These are phyloP conservation scores for Avicennia marina DNA, from an alignment of 257 asterid species.

Conservation along the genomic window DNA sequence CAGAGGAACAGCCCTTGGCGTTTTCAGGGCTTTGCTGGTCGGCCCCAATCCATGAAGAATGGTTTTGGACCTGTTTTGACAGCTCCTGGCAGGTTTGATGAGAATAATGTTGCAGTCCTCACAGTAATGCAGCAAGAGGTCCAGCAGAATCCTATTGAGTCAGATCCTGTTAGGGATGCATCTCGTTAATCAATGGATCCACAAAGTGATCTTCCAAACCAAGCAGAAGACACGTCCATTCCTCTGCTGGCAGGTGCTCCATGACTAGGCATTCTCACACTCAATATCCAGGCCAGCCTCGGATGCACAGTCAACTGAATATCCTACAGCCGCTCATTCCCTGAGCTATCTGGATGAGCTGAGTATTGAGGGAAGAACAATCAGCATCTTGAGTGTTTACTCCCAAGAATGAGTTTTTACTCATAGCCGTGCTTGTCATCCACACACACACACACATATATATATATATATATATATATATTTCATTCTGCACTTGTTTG, in stretches of 20 bases:
- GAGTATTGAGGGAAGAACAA: slow-evolving; percentile 68
- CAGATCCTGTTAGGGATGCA: slow-evolving; percentile 31
- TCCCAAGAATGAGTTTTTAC: slow-evolving; percentile 52
- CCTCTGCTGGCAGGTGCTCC: slow-evolving; percentile 31
- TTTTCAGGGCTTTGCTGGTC: too few relatives aligned
- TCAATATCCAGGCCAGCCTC: slow-evolving; percentile 33
- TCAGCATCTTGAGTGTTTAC: slow-evolving; percentile 61
- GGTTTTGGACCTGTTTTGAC: slow-evolving; percentile 33
- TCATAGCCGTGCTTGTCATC: too few relatives aligned
- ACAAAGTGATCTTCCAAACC: slow-evolving; percentile 31
- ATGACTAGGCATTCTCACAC: slow-evolving; percentile 34
- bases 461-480: too few relatives aligned
- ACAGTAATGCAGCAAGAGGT: slow-evolving; percentile 30
- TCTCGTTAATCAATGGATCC: slow-evolving; percentile 33
- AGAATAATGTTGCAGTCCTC: slow-evolving; percentile 23
- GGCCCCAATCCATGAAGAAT: too few relatives aligned
- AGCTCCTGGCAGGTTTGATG: slow-evolving; percentile 43
- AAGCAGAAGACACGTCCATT: slow-evolving; percentile 30
- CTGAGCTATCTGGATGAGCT: slow-evolving; percentile 37
- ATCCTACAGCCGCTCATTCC: slow-evolving; percentile 23
- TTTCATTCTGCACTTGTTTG: too few relatives aligned
- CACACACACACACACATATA: not conserved
- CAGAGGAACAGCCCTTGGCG: too few relatives aligned
- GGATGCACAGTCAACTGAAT: slow-evolving; percentile 39
- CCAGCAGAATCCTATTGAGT: slow-evolving; percentile 42